Percentiles rank a stretch among this genome's conserved stretches.
phyloP scores from a whole-genome alignment of 2,329 filamentous ascomycete species.

The Aspergillus vadensis region DNA sequence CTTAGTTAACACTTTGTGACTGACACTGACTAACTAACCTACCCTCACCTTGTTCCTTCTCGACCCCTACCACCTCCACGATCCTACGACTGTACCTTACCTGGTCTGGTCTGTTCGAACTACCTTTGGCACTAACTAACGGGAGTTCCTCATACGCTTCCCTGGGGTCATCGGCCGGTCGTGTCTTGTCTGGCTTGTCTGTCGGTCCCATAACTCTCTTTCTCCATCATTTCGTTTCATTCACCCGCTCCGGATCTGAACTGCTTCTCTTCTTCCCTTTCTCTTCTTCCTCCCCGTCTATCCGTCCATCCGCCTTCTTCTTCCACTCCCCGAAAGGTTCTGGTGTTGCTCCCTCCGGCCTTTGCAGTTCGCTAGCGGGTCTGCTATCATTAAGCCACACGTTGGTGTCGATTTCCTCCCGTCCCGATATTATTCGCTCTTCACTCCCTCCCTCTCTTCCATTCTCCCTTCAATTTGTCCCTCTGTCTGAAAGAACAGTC shows the following conservation, averaged over 20 bases:
- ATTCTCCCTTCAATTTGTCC: conserved; percentile 9
- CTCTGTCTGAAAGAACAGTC: neutral
- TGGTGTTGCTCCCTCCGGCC: conserved; percentile 10
- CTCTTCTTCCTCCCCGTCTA: neutral
- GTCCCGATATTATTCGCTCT: conserved; percentile 19
- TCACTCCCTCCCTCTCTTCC: conserved; percentile 14
- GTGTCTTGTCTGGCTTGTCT: neutral
- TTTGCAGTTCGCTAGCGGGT: conserved; percentile 28
- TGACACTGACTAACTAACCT: neutral
- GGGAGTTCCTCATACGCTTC: conserved; percentile 6
- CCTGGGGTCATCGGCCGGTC: neutral
- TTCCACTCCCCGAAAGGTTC: neutral
- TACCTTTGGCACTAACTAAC: neutral
- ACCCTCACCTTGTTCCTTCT: neutral
- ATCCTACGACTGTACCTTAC: neutral
- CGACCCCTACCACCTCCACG: neutral
- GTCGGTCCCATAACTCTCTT: neutral
- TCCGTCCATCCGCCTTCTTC: conserved; percentile 9
- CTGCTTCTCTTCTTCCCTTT: neutral
- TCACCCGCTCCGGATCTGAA: conserved; percentile 8
- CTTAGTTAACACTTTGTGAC: conserved; percentile 1
- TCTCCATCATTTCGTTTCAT: conserved; percentile 6
- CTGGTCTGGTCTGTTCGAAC: conserved; percentile 6
- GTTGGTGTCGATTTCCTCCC: conserved; percentile 28
- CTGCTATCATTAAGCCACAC: conserved; percentile 29